Conservation (phyloP, 768 basidiomycete species). For the Pleurotus djamor region DNA sequence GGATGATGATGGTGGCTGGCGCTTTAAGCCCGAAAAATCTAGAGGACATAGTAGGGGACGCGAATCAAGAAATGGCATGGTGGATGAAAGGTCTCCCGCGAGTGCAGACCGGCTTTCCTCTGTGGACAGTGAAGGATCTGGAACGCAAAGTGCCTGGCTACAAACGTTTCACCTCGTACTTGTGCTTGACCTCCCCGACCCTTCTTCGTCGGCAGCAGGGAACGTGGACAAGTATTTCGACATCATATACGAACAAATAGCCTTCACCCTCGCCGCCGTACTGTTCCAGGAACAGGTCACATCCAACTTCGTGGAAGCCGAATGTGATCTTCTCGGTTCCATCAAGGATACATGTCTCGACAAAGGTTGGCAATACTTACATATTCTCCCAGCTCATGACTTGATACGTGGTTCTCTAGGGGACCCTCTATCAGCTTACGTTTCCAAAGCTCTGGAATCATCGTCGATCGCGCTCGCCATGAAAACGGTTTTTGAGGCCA, state of each 20-base stretch:
- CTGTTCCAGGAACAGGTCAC: conserved; percentile 89
- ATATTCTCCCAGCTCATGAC: too few relatives aligned
- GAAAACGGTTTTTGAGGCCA: conserved; percentile 74
- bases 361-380: conserved; percentile 43
- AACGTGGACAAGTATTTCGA: conserved; percentile 81
- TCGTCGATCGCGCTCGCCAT: conserved; percentile 81
- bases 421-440: conserved; percentile 55
- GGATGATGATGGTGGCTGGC: conserved; percentile 72
- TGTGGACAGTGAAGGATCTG: conserved; percentile 22
- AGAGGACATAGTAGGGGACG: conserved; percentile 53
- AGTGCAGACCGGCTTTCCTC: conserved; percentile 26
- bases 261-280: conserved; percentile 88
- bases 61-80: conserved; percentile 41
- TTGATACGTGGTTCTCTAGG: too few relatives aligned
- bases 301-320: conserved; percentile 80
- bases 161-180: conserved; percentile 85
- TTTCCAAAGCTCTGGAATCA: conserved; percentile 52
- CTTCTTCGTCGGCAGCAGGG: conserved; percentile 78
- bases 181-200: conserved; percentile 88
- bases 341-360: conserved; percentile 70
- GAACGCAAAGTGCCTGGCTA: conserved; percentile 49
- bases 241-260: conserved; percentile 85
- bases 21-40: conserved; percentile 62
- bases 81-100: conserved; percentile 11
- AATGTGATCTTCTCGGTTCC: conserved; percentile 69